Evolutionary conservation across 176 grass and related monocot genomes (phyloP), one percentile per base, ranked within the genome.

Genomic region (Aegilops umbellulata): DNA sequence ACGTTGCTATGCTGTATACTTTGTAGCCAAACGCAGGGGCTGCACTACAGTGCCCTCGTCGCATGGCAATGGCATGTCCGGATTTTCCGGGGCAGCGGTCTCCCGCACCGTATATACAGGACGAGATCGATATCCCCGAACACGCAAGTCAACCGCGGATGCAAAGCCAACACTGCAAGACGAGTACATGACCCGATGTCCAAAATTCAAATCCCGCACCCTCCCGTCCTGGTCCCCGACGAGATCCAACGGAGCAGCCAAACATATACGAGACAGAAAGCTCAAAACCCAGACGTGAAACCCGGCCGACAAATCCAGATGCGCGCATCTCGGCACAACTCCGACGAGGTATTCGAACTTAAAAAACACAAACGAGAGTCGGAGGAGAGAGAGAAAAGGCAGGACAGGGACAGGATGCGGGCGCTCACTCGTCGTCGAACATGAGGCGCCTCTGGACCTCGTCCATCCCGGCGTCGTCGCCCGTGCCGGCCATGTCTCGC

Each of bases 401-500:
- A 22, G 22, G 15, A 22, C 2, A 41, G 32, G 22, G 10, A 36
- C 1, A 53, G 11, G 25, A 10, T 4, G 6, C 17, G 64, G 14
- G 14, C 6, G 35, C 96, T 91, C 79, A 98, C 96, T 98, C 96
- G 84, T 98, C 96, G 65, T 98, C 93, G 85, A 98, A 98, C 96
- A 98, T 98, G 76, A 98, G 96, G 29, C 92, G 90, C 88, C 82
- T 95, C 91, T 98, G 96, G 55, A 95, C 93, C 49, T 90, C 93
- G 84, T 98, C 92, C 96, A 98, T 98, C 90, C 91, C 75, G 3
- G 88, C 87, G 76, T 97, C 94, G 5, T 86, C 93, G 4, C 35
- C 83, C 4, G 82, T 87, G n/a, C 39, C 87, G 55, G 77, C 90
- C 81, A 90, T 90, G 68, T 38, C 47, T 80, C 66, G 31, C 74